Conservation (phyloP, 345 rosid genomes). For the Kandelia obovata region DNA sequence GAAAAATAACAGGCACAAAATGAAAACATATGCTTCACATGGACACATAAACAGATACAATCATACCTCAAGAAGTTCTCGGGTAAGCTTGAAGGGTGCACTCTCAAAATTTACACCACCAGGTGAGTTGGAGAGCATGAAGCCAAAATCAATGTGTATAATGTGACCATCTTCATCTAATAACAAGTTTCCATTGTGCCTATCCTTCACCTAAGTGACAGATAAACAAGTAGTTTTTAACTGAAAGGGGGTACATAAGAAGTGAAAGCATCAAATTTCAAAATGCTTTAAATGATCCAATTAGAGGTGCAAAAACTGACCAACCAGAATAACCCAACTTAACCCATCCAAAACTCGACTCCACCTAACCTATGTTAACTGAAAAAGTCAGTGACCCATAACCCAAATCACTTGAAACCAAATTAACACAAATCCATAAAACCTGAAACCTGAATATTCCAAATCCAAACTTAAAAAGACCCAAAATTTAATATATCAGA, state of each 20-base stretch:
- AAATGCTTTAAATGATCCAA: background rate
- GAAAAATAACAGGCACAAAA: background rate
- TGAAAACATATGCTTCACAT: background rate
- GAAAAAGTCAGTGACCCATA: too few relatives aligned
- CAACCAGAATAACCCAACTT: too few relatives aligned
- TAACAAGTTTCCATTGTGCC: slow-evolving; percentile 94
- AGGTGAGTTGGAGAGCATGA: slow-evolving; percentile 99
- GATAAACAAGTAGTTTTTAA: background rate
- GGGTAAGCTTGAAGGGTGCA: slow-evolving; percentile 98
- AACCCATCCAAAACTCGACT: too few relatives aligned
- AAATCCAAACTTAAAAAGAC: too few relatives aligned
- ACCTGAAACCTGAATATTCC: too few relatives aligned
- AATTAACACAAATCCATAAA: too few relatives aligned
- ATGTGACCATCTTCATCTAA: slow-evolving; percentile 98
- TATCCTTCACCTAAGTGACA: slow-evolving; percentile 68
- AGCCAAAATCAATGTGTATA: slow-evolving; percentile 98
- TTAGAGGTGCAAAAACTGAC: background rate
- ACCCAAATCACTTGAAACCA: too few relatives aligned
- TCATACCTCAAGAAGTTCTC: slow-evolving; percentile 95
- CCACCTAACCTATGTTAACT: too few relatives aligned
- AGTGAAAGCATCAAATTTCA: background rate
- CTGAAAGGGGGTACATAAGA: background rate
- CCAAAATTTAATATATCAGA: too few relatives aligned
- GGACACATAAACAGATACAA: background rate
- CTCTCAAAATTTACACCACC: slow-evolving; percentile 99